Evolutionary conservation across 768 basidiomycete genomes (phyloP).

Genomic region (Cantharellus anzutake): DNA sequence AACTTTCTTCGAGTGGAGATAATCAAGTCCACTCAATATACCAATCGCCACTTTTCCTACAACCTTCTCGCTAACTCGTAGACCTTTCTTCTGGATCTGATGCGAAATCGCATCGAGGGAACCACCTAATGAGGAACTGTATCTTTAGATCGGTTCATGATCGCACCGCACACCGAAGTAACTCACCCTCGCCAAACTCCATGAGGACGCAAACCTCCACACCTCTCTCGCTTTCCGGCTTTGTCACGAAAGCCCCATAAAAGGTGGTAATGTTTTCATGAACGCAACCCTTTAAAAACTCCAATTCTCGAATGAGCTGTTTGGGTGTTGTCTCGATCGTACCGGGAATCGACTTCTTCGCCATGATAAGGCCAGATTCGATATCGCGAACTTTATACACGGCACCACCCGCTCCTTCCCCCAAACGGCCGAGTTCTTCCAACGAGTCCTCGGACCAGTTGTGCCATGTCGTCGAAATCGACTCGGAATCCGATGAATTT

Average conservation of each 20-base stretch:
- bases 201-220: slow-evolving; percentile 83
- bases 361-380: slow-evolving; percentile 64
- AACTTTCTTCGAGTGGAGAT: slow-evolving; percentile 77
- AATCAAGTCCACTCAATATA: slow-evolving; percentile 82
- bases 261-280: slow-evolving; percentile 82
- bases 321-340: slow-evolving; percentile 54
- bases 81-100: slow-evolving; percentile 60
- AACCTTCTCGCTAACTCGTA: slow-evolving; percentile 68
- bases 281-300: slow-evolving; percentile 67
- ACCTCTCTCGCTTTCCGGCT: neutral
- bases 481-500: too few relatives aligned
- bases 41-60: slow-evolving; percentile 87
- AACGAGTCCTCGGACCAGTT: slow-evolving; percentile 15
- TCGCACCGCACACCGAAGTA: neutral
- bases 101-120: slow-evolving; percentile 80
- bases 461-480: neutral
- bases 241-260: slow-evolving; percentile 48
- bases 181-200: slow-evolving; percentile 60
- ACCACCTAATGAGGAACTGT: slow-evolving; percentile 19
- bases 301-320: slow-evolving; percentile 83
- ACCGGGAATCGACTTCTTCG: slow-evolving; percentile 86
- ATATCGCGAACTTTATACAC: slow-evolving; percentile 85
- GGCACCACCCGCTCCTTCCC: slow-evolving; percentile 91
- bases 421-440: slow-evolving; percentile 59
- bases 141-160: neutral